Evolutionary conservation across 2,329 filamentous ascomycete species (phyloP).

Genomic region (Alternaria incomplexa): DNA sequence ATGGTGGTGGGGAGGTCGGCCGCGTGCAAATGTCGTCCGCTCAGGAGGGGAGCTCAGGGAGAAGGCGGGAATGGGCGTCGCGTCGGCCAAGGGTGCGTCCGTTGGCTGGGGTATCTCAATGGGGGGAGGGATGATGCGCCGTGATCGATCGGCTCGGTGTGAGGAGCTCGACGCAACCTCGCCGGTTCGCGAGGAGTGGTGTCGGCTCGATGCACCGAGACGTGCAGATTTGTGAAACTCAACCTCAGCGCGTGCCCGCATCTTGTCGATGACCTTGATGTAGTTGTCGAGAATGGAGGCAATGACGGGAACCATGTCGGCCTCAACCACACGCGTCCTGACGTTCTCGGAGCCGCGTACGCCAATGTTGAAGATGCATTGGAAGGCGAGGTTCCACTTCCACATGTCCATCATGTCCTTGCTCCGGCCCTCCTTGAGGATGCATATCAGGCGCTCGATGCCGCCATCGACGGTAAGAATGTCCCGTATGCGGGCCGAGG

Average conservation of each 20-base stretch:
- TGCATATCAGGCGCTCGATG: conserved; percentile 94
- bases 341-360: conserved; percentile 94
- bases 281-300: conserved; percentile 98
- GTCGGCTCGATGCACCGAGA: conserved; percentile 46
- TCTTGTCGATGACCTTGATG: conserved; percentile 93
- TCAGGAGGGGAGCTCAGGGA: conserved; percentile 75
- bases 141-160: conserved; percentile 55
- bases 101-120: conserved; percentile 71
- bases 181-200: conserved; percentile 51
- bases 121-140: conserved; percentile 82
- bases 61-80: conserved; percentile 67
- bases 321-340: conserved; percentile 92
- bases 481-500: conserved; percentile 94
- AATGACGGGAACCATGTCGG: conserved; percentile 98
- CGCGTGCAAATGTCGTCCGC: conserved; percentile 67
- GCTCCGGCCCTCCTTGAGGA: conserved; percentile 94
- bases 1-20: conserved; percentile 60
- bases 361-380: conserved; percentile 98
- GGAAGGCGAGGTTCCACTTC: conserved; percentile 99
- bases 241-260: conserved; percentile 81
- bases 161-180: conserved; percentile 44
- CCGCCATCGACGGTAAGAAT: conserved; percentile 98
- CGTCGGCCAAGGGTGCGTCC: conserved; percentile 63
- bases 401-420: conserved; percentile 99
- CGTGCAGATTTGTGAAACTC: conserved; percentile 70